These are phyloP conservation scores for Gamarada debralockiae DNA, from an alignment of 495 filamentous ascomycete genomes.

Conservation along the genomic window DNA sequence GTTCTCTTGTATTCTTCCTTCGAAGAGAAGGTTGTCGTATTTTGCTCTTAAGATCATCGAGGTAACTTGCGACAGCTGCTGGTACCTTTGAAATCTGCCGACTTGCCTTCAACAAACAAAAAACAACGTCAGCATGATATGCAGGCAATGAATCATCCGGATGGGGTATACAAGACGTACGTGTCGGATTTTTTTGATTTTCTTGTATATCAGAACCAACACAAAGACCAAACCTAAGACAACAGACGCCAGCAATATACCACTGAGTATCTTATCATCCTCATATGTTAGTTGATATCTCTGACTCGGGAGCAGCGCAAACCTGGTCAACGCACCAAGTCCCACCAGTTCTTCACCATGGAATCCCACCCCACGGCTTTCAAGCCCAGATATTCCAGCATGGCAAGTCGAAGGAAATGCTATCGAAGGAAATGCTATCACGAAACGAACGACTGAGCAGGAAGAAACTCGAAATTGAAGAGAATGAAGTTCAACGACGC, in stretches of 20 bases:
- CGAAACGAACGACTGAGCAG: slow-evolving; percentile 4
- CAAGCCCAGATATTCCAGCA: slow-evolving; percentile 17
- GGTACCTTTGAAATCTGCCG: too few relatives aligned
- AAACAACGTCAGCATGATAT: background rate
- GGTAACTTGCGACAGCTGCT: background rate
- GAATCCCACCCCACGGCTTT: slow-evolving; percentile 23
- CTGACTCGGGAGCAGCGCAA: too few relatives aligned
- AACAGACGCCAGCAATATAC: background rate
- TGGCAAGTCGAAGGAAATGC: too few relatives aligned
- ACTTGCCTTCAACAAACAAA: too few relatives aligned
- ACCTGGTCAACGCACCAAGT: slow-evolving; percentile 6
- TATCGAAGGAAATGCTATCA: background rate
- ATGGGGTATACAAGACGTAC: background rate
- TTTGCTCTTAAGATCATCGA: background rate
- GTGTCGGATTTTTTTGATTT: background rate
- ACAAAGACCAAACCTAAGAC: background rate
- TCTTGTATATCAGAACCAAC: background rate
- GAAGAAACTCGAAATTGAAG: background rate
- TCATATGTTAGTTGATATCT: background rate
- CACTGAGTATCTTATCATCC: background rate
- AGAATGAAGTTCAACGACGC: background rate
- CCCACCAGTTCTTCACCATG: slow-evolving; percentile 19
- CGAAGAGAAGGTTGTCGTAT: background rate
- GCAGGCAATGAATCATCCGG: background rate
- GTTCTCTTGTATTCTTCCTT: slow-evolving; percentile 13